Conservation (phyloP, 208 protist species). For the Trypanosoma conorhini region DNA sequence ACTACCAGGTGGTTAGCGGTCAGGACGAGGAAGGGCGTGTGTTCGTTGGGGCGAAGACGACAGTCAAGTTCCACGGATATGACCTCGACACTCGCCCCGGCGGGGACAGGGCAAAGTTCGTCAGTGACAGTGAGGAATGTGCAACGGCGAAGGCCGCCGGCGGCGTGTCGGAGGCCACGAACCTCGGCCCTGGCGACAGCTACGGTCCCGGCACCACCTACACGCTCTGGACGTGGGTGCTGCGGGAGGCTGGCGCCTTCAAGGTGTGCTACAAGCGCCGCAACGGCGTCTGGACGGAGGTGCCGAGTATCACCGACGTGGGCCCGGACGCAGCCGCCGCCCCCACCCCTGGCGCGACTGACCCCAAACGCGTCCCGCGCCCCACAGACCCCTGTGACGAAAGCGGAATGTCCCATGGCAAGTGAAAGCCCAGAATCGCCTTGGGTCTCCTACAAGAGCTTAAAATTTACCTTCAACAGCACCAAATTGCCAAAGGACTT, state of each 20-base stretch:
- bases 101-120: constrained; percentile 75
- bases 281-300: constrained; percentile 54
- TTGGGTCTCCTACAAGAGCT: constrained; percentile 49
- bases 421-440: constrained; percentile 22
- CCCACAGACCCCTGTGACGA: constrained; percentile 55
- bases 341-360: background rate
- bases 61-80: constrained; percentile 78
- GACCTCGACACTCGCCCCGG: constrained; percentile 65
- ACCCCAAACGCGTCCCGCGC: constrained; percentile 7
- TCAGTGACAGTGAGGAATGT: constrained; percentile 54
- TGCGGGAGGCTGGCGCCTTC: constrained; percentile 50
- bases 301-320: constrained; percentile 61
- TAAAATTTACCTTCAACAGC: constrained; percentile 37
- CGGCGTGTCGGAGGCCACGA: constrained; percentile 50
- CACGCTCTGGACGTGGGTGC: constrained; percentile 51
- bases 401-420: constrained; percentile 48
- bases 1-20: constrained; percentile 61
- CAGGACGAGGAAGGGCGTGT: constrained; percentile 39
- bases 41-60: constrained; percentile 31
- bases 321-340: constrained; percentile 4
- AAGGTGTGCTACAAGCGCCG: constrained; percentile 77
- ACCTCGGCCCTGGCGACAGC: constrained; percentile 61
- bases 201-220: constrained; percentile 72
- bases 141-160: constrained; percentile 48
- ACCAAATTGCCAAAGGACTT: constrained; percentile 30